These are phyloP conservation scores for Nidula microcarpa DNA, from an alignment of 768 basidiomycete genomes.

Conservation along the genomic window DNA sequence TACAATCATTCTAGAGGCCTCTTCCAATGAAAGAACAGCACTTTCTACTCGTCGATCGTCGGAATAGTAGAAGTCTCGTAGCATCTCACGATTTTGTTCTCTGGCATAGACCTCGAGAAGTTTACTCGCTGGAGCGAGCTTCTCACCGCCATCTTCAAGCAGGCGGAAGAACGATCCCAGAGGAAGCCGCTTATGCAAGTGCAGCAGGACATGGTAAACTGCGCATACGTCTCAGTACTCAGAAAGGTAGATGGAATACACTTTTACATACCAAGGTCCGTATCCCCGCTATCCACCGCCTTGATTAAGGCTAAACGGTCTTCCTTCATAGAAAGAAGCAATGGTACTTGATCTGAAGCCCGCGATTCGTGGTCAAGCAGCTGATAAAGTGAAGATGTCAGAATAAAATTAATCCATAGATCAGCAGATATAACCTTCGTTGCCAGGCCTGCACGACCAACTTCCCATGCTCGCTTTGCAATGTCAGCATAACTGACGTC, in stretches of 20 bases:
- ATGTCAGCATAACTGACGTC: conserved; percentile 94
- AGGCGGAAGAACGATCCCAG: conserved; percentile 93
- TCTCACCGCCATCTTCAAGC: conserved; percentile 84
- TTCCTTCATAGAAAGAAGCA: conserved; percentile 93
- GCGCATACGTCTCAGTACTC: not conserved
- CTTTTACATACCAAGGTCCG: conserved; percentile 71
- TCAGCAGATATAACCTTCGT: conserved; percentile 59
- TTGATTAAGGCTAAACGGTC: conserved; percentile 84
- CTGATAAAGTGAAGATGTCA: conserved; percentile 29
- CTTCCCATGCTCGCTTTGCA: conserved; percentile 90
- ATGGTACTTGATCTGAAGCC: conserved; percentile 89
- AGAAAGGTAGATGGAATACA: conserved; percentile 2
- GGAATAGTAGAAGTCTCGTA: conserved; percentile 96
- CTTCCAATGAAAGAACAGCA: conserved; percentile 84
- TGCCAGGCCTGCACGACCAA: conserved; percentile 74
- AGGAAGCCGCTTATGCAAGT: conserved; percentile 77
- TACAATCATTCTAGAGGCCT: conserved; percentile 68
- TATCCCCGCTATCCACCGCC: conserved; percentile 93
- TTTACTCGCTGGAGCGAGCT: conserved; percentile 69
- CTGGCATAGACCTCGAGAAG: conserved; percentile 87
- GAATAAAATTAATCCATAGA: not conserved
- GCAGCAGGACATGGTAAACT: conserved; percentile 94
- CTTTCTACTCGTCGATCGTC: conserved; percentile 94
- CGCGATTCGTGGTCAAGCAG: conserved; percentile 87
- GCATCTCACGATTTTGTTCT: conserved; percentile 87